A percentile compares a stretch with the other conserved stretches of the same genome.
Conservation (phyloP, 495 filamentous ascomycete genomes). For the Trypethelium eluteriae region DNA sequence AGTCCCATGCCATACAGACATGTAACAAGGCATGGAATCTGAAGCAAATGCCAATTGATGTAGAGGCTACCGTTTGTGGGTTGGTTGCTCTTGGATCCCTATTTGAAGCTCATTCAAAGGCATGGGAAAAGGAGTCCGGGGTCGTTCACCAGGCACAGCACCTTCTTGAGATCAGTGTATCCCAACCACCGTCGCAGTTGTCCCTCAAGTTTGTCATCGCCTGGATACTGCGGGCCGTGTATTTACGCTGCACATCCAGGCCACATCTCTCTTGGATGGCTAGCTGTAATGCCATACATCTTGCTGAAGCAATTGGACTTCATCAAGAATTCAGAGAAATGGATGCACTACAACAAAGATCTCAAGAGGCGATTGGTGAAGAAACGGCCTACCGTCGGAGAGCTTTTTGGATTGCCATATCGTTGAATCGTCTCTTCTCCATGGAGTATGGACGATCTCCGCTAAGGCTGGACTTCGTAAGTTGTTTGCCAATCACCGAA, state of each 20-base stretch:
- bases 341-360: constrained; percentile 7
- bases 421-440: constrained; percentile 42
- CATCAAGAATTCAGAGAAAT: constrained; percentile 34
- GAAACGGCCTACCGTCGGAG: constrained; percentile 36
- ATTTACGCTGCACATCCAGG: constrained; percentile 46
- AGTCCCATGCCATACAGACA: not conserved
- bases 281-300: constrained; percentile 47
- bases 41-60: constrained; percentile 2
- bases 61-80: constrained; percentile 34
- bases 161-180: constrained; percentile 1
- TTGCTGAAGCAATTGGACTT: constrained; percentile 45
- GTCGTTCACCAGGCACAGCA: not conserved
- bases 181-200: not conserved
- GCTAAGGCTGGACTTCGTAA: constrained; percentile 34
- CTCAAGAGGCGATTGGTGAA: constrained; percentile 13
- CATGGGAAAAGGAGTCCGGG: constrained; percentile 27
- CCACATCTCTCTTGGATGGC: constrained; percentile 51
- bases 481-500: constrained; percentile 22
- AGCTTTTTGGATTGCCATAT: constrained; percentile 40
- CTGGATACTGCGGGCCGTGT: constrained; percentile 48
- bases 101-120: constrained; percentile 37
- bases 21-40: constrained; percentile 5
- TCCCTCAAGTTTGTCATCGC: constrained; percentile 34
- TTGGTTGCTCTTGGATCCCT: constrained; percentile 44
- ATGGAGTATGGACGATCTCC: constrained; percentile 47